Conservation (phyloP, 1,139 yeast genomes). For the Yarrowia galli region DNA sequence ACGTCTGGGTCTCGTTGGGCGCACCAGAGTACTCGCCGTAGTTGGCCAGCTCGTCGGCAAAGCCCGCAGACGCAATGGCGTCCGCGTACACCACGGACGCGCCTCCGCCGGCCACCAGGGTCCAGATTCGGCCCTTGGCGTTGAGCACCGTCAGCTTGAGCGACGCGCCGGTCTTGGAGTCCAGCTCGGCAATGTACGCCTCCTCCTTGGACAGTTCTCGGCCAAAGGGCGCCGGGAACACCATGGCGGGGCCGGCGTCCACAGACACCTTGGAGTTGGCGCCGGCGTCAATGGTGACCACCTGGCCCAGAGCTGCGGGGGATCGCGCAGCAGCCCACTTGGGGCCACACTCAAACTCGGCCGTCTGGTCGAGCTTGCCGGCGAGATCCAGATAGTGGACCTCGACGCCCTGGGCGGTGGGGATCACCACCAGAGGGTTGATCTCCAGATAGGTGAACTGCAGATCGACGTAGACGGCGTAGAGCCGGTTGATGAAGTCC, state of each 20-base stretch:
- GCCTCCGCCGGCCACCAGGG: slow-evolving; percentile 58
- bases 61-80: slow-evolving; percentile 58
- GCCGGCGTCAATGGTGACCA: slow-evolving; percentile 43
- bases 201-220: slow-evolving; percentile 57
- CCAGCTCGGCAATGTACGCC: slow-evolving; percentile 58
- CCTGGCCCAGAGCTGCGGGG: slow-evolving; percentile 54
- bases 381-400: slow-evolving; percentile 58
- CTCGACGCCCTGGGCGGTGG: slow-evolving; percentile 53
- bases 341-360: slow-evolving; percentile 59
- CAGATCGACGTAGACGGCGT: slow-evolving; percentile 57
- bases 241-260: slow-evolving; percentile 59
- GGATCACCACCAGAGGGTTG: slow-evolving; percentile 57
- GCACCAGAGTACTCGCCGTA: slow-evolving; percentile 60
- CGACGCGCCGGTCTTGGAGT: slow-evolving; percentile 59
- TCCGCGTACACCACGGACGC: slow-evolving; percentile 59
- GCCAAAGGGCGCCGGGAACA: slow-evolving; percentile 59
- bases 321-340: slow-evolving; percentile 59
- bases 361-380: slow-evolving; percentile 58
- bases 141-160: slow-evolving; percentile 56
- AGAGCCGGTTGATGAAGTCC: slow-evolving; percentile 57
- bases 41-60: slow-evolving; percentile 56
- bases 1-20: slow-evolving; percentile 58
- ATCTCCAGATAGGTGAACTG: slow-evolving; percentile 59
- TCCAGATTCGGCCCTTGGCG: slow-evolving; percentile 57
- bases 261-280: slow-evolving; percentile 47